Evolutionary conservation across 1,284 basidiomycete species (phyloP).

Genomic region (Cutaneotrichosporon cutaneum): DNA sequence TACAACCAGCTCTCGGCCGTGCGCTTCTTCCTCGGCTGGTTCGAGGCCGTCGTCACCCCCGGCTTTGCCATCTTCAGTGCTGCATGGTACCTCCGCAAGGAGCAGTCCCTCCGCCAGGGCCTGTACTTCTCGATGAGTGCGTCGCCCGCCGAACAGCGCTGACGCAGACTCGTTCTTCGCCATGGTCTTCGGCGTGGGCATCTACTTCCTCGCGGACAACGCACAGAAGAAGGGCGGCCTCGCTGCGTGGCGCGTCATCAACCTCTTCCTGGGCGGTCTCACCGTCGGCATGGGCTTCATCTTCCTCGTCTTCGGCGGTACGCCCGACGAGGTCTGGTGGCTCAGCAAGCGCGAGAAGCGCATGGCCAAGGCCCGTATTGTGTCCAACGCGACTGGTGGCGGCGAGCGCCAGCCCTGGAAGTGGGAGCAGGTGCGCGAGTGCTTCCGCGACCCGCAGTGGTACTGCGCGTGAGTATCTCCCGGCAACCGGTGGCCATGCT

Average conservation of each 20-base stretch:
- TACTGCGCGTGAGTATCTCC: too few species aligned
- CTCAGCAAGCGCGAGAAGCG: slow-evolving; percentile 31
- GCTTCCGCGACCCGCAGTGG: slow-evolving; percentile 32
- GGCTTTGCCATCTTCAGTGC: slow-evolving; percentile 29
- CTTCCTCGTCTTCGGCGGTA: slow-evolving; percentile 27
- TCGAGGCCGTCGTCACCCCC: slow-evolving; percentile 36
- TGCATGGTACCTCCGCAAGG: slow-evolving; percentile 22
- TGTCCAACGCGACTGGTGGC: slow-evolving; percentile 15
- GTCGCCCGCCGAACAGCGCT: background rate
- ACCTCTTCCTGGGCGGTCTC: slow-evolving; percentile 35
- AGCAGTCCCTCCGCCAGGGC: slow-evolving; percentile 21
- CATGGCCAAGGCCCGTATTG: slow-evolving; percentile 34
- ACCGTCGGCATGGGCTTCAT: slow-evolving; percentile 26
- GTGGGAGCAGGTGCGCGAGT: slow-evolving; percentile 33
- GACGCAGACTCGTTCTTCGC: slow-evolving; percentile 13
- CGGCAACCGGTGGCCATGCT: too few species aligned
- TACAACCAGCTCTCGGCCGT: slow-evolving; percentile 26
- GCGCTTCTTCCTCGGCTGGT: slow-evolving; percentile 32
- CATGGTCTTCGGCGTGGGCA: slow-evolving; percentile 21
- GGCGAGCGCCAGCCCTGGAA: slow-evolving; percentile 32
- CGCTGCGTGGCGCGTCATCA: slow-evolving; percentile 36
- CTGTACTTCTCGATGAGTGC: slow-evolving; percentile 35
- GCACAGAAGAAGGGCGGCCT: slow-evolving; percentile 23
- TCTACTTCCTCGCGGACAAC: slow-evolving; percentile 31
- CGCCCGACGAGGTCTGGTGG: slow-evolving; percentile 36